Evolutionary conservation across 2,329 filamentous ascomycete genomes (phyloP), one percentile per base, ranked within the genome.

Genomic region (Xylaria arbuscula): DNA sequence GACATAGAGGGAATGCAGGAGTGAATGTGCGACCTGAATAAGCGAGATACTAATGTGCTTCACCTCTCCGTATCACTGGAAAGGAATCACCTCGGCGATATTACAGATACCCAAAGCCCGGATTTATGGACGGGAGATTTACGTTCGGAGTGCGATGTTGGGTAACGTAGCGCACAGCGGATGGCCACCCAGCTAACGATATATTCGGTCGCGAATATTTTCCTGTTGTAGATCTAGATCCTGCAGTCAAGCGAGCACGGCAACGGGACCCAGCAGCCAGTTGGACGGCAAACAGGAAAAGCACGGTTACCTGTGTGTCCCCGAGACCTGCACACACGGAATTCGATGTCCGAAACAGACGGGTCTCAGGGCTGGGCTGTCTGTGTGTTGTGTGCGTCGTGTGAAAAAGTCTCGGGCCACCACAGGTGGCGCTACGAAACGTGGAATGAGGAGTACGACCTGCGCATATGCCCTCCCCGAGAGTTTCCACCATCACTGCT

Each of bases 191-290:
- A 55, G 13, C 40, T 38, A 36, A 13, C 5, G 17, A 40, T 24
- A 53, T 36, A 50, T 34, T 40, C 22, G 50, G 68, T 76, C 74
- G 73, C 74, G 72, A 76, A 75, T 19, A 67, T 66, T 73, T 76
- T 68, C 73, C 72, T 73, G 66, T 73, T 72, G 57, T 50, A 71
- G 72, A 72, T 66, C 59, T 45, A 70, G 75, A 76, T 75, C 71
- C 73, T 64, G 74, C 70, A 72, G 67, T 73, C 71, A 72, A 73
- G 73, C 70, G 74, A 68, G 51, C 48, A 24, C 28, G 62, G 53
- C 59, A 57, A 71, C 74, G 74, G 73, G 70, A 67, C 45, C 67
- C 66, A 70, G 72, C 73, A 75, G 68, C 42, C 28, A 51, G 38
- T 48, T 53, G 42, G 48, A 59, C 32, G 56, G 53, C 67, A 65